Base-by-base conservation (phyloP, 495 filamentous ascomycete genomes). In the Daldinia grandis region DNA sequence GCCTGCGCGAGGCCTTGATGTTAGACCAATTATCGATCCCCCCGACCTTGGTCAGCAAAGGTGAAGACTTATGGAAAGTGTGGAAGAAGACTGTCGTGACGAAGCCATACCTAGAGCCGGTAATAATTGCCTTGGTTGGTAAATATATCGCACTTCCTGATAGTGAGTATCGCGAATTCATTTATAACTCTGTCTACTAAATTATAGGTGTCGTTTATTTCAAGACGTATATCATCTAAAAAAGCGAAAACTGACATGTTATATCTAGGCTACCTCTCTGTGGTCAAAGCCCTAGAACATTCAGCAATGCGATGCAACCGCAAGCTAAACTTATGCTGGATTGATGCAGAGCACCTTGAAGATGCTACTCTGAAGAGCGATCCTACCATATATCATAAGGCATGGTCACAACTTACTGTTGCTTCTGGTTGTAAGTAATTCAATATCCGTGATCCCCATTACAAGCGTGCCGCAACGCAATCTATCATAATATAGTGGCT, bases 111-210 rank as follows among this genome's bases (percentile, higher is more conserved):
- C 85, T 85, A 59, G 90, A 94, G 19, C 83, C 86, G 1, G 92
- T 99, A 59, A 82, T 83, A 10, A 97, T 99, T 74, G 93, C 88
- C 5, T 84, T 99, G 5, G 94, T 99, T 25, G 95, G 95, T 67
- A 98, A 99, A 78, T 98, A 98, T 78, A 88, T 87, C 17, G 84
- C 87, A 15, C 86, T 94, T 21, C 89, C 93, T 42, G 95, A 99
- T 56, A 68, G 66, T 68, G 51, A 40, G 66, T 62, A 14, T 21
- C 49, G 12, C 24, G 24, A 51, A 51, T 9, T 28, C 24, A 50
- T 19, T 47, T 21, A 21, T 24, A 24, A 21, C 42, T 4, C 17
- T 9, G 40, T 9, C 15, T 21, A 3, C 2, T 44, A 24, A 47
- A 47, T 10, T 14, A 47, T 5, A 47, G 42, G 42, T 47, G 42